These are phyloP conservation scores for Talaromyces borbonicus DNA, from an alignment of 495 filamentous ascomycete genomes.

Conservation along the genomic window DNA sequence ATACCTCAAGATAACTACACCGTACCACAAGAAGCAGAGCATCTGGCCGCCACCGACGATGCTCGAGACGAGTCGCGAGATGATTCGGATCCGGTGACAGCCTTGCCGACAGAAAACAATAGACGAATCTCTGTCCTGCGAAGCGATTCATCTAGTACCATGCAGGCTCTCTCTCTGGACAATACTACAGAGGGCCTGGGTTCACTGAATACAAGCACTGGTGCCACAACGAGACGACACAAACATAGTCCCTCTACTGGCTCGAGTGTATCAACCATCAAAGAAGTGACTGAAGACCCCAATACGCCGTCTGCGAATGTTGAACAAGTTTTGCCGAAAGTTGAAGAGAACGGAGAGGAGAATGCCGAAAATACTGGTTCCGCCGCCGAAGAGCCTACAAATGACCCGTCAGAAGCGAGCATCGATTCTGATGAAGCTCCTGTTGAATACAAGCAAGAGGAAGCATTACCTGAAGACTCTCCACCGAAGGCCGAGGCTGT, in stretches of 20 bases:
- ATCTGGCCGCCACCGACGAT: slow-evolving; percentile 42
- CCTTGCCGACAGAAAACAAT: slow-evolving; percentile 25
- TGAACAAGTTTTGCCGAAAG: neutral
- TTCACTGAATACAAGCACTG: slow-evolving; percentile 34
- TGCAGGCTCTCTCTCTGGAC: slow-evolving; percentile 15
- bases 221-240: slow-evolving; percentile 62
- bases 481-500: neutral
- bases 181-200: slow-evolving; percentile 20
- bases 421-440: neutral
- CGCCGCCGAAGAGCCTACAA: neutral
- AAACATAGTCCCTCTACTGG: slow-evolving; percentile 67
- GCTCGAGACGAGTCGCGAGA: slow-evolving; percentile 12
- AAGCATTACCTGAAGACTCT: neutral
- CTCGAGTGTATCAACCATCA: slow-evolving; percentile 60
- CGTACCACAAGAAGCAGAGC: slow-evolving; percentile 86
- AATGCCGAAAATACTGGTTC: neutral
- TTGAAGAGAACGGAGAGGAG: slow-evolving; percentile 4
- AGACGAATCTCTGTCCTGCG: slow-evolving; percentile 38
- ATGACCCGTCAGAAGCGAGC: neutral
- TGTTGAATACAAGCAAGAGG: neutral
- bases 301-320: slow-evolving; percentile 15
- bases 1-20: slow-evolving; percentile 93
- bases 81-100: slow-evolving; percentile 20
- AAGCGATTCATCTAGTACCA: slow-evolving; percentile 23
- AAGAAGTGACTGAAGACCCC: slow-evolving; percentile 61